Percentiles rank a stretch among this genome's conserved stretches.
phyloP scores from a whole-genome alignment of 2,329 filamentous ascomycete species.

The Aspergillus pseudoviridinutans region DNA sequence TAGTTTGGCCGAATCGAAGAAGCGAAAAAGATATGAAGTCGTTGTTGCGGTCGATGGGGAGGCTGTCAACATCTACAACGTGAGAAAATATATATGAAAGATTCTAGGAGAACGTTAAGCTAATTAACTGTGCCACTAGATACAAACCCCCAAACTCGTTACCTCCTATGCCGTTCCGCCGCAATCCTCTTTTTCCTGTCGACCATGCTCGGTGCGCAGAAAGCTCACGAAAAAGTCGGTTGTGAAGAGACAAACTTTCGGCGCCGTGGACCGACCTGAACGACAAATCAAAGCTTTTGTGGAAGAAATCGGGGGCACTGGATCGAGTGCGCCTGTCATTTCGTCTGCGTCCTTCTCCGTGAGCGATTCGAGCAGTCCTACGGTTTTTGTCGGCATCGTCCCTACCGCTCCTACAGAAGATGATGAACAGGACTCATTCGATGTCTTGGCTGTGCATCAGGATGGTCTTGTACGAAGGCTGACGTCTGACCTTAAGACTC shows the following conservation, averaged over 20 bases:
- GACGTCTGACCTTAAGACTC: conserved; percentile 36
- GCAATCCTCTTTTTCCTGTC: conserved; percentile 53
- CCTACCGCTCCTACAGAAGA: conserved; percentile 23
- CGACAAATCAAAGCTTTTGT: conserved; percentile 52
- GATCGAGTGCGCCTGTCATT: conserved; percentile 32
- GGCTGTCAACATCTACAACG: conserved; percentile 60
- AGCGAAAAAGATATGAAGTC: conserved; percentile 60
- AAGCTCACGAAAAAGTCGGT: conserved; percentile 42
- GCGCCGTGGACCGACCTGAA: conserved; percentile 46
- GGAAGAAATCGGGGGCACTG: conserved; percentile 42
- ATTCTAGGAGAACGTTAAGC: not conserved
- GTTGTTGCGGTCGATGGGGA: conserved; percentile 58
- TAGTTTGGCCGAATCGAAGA: conserved; percentile 53
- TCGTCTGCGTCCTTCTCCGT: conserved; percentile 37
- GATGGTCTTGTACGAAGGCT: conserved; percentile 42
- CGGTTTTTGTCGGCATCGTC: conserved; percentile 37
- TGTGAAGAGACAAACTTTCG: conserved; percentile 55
- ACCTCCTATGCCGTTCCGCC: conserved; percentile 61
- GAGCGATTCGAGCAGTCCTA: conserved; percentile 35
- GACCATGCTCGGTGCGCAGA: conserved; percentile 56
- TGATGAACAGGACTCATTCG: conserved; percentile 30
- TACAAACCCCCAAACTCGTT: conserved; percentile 57
- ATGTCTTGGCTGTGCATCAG: conserved; percentile 41
- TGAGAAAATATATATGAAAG: conserved; percentile 27
- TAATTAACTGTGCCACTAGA: conserved; percentile 36